Evolutionary conservation across 2,329 filamentous ascomycete species (phyloP), one percentile per base, ranked within the genome.

Genomic region (Aspergillus pseudonomiae): DNA sequence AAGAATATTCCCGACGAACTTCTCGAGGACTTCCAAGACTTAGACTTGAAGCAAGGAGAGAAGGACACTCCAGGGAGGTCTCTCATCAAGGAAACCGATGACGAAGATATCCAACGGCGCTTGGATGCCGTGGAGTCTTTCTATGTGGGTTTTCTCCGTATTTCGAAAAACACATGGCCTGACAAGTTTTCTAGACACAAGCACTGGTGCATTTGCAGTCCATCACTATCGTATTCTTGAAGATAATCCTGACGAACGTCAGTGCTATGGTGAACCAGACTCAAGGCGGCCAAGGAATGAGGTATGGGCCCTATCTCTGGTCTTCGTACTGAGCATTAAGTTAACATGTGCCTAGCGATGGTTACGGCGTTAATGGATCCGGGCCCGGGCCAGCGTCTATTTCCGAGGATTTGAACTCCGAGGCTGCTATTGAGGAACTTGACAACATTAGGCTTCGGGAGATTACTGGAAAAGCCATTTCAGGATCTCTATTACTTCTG

Each of bases 161-260:
- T 12, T 28, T 32, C 7, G 11, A 5, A 5, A 24, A 12, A 4
- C n/a, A 26, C 43, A 11, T 24, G 28, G 32, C 4, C 57, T 53
- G 63, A 59, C 63, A 62, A 16, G 67, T 36, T 6, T 12, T 57
- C 28, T 70, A 96, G 91, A 85, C 86, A 73, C 84, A 90, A 66
- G 88, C 91, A 0, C 81, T 99, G 58, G 92, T 94, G 1, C 89
- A 96, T 76, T 81, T 99, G 19, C 95, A 98, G 75, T 98, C 94
- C 1, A 82, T 98, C 16, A 91, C 97, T 4, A 96, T 98, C 70
- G 94, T 98, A 5, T 84, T 98, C 45, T 85, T 98, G 68, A 96
- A 95, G 76, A 91, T 93, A 16, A 90, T 98, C 48, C 81, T 98
- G 64, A 86, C 90, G 43, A 96, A 96, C 73, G 93, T 97, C 54